These are phyloP conservation scores for Nakaseomyces glabratus DNA, from an alignment of 1,139 yeast species.

Conservation along the genomic window DNA sequence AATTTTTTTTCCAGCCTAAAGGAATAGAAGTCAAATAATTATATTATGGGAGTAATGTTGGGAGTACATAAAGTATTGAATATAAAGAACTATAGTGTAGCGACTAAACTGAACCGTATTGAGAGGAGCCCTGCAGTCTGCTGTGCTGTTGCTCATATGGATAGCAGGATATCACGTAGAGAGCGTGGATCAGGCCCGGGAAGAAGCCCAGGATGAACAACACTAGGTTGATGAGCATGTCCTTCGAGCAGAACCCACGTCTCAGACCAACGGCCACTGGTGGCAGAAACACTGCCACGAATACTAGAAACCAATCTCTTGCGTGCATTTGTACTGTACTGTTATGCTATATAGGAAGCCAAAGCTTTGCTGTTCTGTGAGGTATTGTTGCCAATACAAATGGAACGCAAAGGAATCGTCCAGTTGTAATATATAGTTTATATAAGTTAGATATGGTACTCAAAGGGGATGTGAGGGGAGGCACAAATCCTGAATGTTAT, in stretches of 20 bases:
- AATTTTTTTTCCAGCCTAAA: no score
- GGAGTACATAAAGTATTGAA: background rate
- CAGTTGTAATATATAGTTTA: no score
- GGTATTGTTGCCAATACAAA: background rate
- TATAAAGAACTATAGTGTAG: no score
- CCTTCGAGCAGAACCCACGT: constrained; percentile 54
- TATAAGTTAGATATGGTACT: no score
- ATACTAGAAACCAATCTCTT: constrained; percentile 70
- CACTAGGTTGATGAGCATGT: constrained; percentile 57
- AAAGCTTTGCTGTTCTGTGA: background rate
- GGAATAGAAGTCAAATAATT: background rate
- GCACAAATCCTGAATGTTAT: no score
- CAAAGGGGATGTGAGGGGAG: no score
- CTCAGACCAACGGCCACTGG: constrained; percentile 76
- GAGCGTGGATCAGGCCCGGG: constrained; percentile 67
- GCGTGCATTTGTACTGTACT: constrained; percentile 32
- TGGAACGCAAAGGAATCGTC: no score
- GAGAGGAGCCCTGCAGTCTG: constrained; percentile 7
- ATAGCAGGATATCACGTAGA: constrained; percentile 37
- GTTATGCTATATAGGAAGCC: constrained; percentile 1
- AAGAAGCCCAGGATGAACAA: constrained; percentile 69
- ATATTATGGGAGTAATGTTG: no score
- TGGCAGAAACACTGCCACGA: constrained; percentile 73
- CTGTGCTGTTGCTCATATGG: constrained; percentile 17
- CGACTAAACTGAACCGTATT: constrained; percentile 3